Evolutionary conservation across 83 land plant genomes (phyloP).

Genomic region (Thuja plicata): DNA sequence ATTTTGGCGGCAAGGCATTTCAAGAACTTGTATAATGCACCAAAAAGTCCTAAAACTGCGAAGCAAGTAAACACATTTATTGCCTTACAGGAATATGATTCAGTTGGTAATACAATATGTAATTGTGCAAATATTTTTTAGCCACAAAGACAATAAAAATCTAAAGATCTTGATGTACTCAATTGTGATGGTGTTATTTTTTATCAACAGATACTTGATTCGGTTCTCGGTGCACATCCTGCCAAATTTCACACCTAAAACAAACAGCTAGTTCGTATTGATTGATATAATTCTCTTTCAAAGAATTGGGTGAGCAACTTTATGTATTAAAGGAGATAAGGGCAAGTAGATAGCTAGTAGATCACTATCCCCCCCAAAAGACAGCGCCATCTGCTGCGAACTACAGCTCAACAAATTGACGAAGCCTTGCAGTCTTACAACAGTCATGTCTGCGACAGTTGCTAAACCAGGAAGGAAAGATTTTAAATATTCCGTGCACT

Average conservation of each 20-base stretch:
- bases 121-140: neutral
- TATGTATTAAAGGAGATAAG: neutral
- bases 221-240: neutral
- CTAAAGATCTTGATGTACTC: neutral
- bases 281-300: neutral
- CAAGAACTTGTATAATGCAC: neutral
- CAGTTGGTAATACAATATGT: neutral
- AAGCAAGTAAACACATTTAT: neutral
- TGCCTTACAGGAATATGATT: neutral
- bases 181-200: neutral
- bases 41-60: neutral
- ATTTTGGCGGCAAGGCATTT: neutral
- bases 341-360: too few relatives aligned
- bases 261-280: neutral
- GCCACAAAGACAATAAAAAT: neutral
- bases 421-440: too few relatives aligned
- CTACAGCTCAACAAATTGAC: too few relatives aligned
- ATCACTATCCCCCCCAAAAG: too few relatives aligned
- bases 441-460: too few relatives aligned
- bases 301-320: neutral
- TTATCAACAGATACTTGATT: neutral
- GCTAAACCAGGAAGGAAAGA: neutral
- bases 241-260: neutral
- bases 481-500: neutral
- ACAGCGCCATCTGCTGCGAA: too few relatives aligned